These are phyloP conservation scores for Colletotrichum plurivorum DNA, from an alignment of 2,329 filamentous ascomycete species.

Conservation along the genomic window DNA sequence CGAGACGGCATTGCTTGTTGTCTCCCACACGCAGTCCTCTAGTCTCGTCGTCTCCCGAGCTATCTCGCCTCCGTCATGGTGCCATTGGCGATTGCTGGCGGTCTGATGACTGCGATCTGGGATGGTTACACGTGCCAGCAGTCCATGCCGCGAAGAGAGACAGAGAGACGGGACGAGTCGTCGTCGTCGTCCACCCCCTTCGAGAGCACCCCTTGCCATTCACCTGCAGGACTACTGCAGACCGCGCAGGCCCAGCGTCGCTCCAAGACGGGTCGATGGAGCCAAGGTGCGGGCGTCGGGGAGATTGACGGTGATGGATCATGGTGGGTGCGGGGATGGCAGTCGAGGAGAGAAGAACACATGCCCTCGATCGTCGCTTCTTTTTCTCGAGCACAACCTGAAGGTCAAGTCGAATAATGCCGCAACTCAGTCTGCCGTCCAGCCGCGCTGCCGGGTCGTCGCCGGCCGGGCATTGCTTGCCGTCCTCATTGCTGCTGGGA, in stretches of 20 bases:
- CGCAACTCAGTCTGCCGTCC: conserved; percentile 12
- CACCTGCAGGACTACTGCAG: neutral
- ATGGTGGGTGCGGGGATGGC: neutral
- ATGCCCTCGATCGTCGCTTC: neutral
- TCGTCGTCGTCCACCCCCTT: neutral
- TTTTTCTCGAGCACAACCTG: neutral
- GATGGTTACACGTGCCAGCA: conserved; percentile 15
- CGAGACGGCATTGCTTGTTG: conserved; percentile 2
- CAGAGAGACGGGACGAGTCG: neutral
- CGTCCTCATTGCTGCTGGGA: neutral
- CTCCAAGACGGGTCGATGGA: neutral
- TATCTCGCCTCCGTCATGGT: neutral
- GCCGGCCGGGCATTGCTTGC: conserved; percentile 8
- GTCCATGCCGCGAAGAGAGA: neutral
- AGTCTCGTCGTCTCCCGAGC: conserved; percentile 8
- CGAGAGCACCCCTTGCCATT: neutral
- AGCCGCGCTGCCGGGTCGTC: conserved; percentile 4
- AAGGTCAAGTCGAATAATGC: conserved; percentile 32
- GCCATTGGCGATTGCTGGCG: neutral
- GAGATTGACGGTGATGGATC: conserved; percentile 21
- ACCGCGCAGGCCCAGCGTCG: neutral
- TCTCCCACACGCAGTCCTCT: conserved; percentile 13
- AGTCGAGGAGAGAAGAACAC: neutral
- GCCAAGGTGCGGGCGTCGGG: conserved; percentile 34
- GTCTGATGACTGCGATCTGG: conserved; percentile 7